phyloP scores from a whole-genome alignment of 1,284 basidiomycete genomes.

The Thelephora terrestris region DNA sequence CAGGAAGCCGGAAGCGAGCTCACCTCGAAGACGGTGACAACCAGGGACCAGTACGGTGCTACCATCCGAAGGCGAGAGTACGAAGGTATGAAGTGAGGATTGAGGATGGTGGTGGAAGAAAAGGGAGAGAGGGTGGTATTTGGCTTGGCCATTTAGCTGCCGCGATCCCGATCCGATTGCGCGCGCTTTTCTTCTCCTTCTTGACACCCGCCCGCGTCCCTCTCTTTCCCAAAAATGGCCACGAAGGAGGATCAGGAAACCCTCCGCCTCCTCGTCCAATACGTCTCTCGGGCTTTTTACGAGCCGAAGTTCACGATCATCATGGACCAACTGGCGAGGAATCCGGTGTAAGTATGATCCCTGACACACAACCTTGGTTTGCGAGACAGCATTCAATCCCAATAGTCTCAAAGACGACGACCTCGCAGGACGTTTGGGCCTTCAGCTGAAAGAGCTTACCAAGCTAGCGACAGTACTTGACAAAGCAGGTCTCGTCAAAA shows the following conservation, averaged over 20 bases:
- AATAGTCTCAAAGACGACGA: conserved; percentile 85
- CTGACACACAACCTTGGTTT: neutral
- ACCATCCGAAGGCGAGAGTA: conserved; percentile 1
- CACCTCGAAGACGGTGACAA: conserved; percentile 47
- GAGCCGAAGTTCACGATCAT: conserved; percentile 87
- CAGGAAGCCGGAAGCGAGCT: conserved; percentile 13
- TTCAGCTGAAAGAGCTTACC: conserved; percentile 89
- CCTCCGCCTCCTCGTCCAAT: conserved; percentile 77
- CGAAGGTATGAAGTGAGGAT: neutral
- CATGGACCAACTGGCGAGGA: conserved; percentile 85
- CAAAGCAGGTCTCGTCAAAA: conserved; percentile 75
- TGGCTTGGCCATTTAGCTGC: neutral
- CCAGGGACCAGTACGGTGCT: conserved; percentile 28
- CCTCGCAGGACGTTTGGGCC: conserved; percentile 77
- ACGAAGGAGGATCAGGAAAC: conserved; percentile 68
- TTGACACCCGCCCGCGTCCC: neutral
- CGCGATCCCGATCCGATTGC: neutral
- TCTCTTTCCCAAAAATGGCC: conserved; percentile 32
- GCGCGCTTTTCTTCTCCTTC: neutral
- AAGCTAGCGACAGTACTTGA: conserved; percentile 84
- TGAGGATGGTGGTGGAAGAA: neutral
- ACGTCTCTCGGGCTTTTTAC: conserved; percentile 91
- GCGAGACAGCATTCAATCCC: conserved; percentile 1
- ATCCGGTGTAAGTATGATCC: conserved; percentile 76
- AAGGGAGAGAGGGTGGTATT: neutral